These are phyloP conservation scores for Cryptococcus floricola DNA, from an alignment of 1,284 basidiomycete genomes.

Conservation along the genomic window DNA sequence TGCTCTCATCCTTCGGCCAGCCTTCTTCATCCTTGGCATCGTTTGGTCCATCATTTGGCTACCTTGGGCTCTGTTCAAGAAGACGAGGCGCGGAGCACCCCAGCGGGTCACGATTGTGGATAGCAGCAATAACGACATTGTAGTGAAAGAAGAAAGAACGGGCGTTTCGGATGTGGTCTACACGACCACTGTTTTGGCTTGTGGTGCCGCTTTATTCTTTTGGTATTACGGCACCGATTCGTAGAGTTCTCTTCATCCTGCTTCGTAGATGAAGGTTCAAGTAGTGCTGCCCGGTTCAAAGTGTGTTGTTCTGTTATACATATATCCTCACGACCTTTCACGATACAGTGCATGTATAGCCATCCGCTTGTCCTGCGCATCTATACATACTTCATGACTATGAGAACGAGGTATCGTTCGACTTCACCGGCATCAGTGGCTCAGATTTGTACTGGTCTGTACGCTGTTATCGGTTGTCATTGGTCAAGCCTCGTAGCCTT, in stretches of 20 bases:
- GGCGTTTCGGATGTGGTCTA: background rate
- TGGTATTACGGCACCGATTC: conserved; percentile 2
- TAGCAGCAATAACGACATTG: too few relatives aligned
- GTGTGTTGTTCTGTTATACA: too few relatives aligned
- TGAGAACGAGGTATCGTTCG: too few relatives aligned
- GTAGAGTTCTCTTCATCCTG: too few relatives aligned
- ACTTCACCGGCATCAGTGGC: too few relatives aligned
- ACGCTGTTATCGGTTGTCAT: background rate
- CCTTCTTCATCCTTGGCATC: background rate
- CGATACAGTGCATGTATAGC: too few relatives aligned
- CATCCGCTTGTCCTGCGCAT: too few relatives aligned
- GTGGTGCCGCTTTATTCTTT: background rate
- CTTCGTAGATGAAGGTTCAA: too few relatives aligned
- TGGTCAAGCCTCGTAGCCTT: conserved; percentile 22
- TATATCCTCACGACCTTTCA: too few relatives aligned
- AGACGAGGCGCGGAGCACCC: background rate
- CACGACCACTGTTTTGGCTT: background rate
- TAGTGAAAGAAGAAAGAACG: background rate
- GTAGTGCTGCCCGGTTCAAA: too few relatives aligned
- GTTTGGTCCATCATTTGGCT: background rate
- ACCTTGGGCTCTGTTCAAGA: background rate
- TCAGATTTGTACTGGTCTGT: too few relatives aligned
- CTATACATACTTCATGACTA: too few relatives aligned
- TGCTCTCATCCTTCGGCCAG: background rate
- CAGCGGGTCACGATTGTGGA: background rate